Evolutionary conservation across 1,139 yeast species (phyloP).

Genomic region (Sugiyamaella paludigena): DNA sequence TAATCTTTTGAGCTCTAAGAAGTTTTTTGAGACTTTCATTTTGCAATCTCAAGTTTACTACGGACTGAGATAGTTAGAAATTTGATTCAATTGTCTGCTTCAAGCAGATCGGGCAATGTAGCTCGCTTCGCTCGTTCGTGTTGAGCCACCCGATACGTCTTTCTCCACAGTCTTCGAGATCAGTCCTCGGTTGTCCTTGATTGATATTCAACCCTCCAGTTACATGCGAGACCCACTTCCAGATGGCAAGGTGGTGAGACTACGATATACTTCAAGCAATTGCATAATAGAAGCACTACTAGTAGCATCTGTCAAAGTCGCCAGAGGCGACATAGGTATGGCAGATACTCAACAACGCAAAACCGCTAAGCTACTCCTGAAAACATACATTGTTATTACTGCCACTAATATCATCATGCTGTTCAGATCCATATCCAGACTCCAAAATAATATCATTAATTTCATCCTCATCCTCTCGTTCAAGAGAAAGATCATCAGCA

Average conservation of each 20-base stretch:
- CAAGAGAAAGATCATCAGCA: slow-evolving; percentile 33
- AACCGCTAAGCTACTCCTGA: too few species aligned
- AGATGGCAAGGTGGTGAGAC: too few species aligned
- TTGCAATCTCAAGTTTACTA: slow-evolving; percentile 15
- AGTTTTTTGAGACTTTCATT: slow-evolving; percentile 21
- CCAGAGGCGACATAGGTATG: too few species aligned
- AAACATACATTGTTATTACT: neutral
- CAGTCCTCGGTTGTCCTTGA: too few species aligned
- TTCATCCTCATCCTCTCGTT: slow-evolving; percentile 15
- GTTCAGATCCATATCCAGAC: neutral
- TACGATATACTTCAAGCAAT: too few species aligned
- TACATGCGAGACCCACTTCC: too few species aligned
- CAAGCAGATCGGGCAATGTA: slow-evolving; percentile 1
- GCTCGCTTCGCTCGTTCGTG: too few species aligned
- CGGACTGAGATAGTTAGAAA: neutral
- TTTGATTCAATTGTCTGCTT: neutral
- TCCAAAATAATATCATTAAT: slow-evolving; percentile 10
- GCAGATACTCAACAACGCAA: too few species aligned
- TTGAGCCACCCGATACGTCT: neutral
- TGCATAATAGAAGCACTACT: too few species aligned
- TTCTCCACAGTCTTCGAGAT: too few species aligned
- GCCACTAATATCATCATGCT: neutral
- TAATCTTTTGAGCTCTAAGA: slow-evolving; percentile 19
- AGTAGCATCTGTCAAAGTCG: too few species aligned
- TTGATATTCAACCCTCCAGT: too few species aligned